Percentiles rank a stretch among this genome's conserved stretches.
Evolutionary conservation across 805 yeast species (phyloP).

Genomic region (Lipomyces sp.): DNA sequence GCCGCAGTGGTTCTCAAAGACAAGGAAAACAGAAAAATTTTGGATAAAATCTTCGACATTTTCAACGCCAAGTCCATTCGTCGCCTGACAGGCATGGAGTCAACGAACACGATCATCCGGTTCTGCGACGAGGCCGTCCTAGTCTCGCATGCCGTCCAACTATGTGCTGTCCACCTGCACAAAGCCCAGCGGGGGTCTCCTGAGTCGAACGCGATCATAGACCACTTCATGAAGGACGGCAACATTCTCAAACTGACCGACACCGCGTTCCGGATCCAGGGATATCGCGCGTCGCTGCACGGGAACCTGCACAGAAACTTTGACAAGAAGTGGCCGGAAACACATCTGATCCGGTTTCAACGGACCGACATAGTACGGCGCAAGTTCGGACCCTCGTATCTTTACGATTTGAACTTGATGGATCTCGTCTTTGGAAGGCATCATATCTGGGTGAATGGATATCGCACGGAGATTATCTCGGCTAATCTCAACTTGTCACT

Average conservation of each 20-base stretch:
- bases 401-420: slow-evolving; percentile 61
- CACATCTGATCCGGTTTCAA: slow-evolving; percentile 51
- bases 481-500: slow-evolving; percentile 64
- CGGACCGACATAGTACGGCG: slow-evolving; percentile 47
- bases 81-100: slow-evolving; percentile 18
- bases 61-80: slow-evolving; percentile 14
- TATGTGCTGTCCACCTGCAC: slow-evolving; percentile 68
- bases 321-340: slow-evolving; percentile 47
- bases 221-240: slow-evolving; percentile 31
- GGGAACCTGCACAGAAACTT: slow-evolving; percentile 48
- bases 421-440: slow-evolving; percentile 53
- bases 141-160: slow-evolving; percentile 67
- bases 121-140: slow-evolving; percentile 55
- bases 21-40: slow-evolving; percentile 2
- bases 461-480: slow-evolving; percentile 50
- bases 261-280: slow-evolving; percentile 45
- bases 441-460: slow-evolving; percentile 45
- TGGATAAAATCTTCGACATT: slow-evolving; percentile 9
- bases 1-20: slow-evolving; percentile 53
- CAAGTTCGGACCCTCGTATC: slow-evolving; percentile 51
- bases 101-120: slow-evolving; percentile 13
- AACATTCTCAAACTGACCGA: slow-evolving; percentile 29
- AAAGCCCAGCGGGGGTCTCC: slow-evolving; percentile 45
- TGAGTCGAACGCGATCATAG: slow-evolving; percentile 23
- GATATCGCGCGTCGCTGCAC: slow-evolving; percentile 49